Percentiles rank a stretch among this genome's conserved stretches.
Evolutionary conservation across 805 yeast genomes (phyloP).

Genomic region (Pichia gijzeniarum): DNA sequence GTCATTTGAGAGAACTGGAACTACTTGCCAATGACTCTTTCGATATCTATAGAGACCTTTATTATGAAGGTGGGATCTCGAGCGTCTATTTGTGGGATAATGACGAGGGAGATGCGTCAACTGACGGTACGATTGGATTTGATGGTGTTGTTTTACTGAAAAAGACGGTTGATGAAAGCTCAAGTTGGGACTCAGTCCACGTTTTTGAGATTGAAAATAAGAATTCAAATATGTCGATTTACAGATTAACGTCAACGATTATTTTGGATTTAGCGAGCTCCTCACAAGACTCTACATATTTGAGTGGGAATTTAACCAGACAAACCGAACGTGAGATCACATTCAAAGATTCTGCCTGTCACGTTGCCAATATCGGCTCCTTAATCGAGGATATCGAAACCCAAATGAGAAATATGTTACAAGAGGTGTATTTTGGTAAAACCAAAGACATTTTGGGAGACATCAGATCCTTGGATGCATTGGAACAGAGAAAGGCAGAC

Average conservation of each 20-base stretch:
- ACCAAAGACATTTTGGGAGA: conserved; percentile 82
- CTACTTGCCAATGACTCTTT: conserved; percentile 80
- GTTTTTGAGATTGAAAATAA: conserved; percentile 68
- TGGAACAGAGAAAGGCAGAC: conserved; percentile 33
- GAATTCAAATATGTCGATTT: conserved; percentile 36
- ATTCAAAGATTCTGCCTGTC: conserved; percentile 50
- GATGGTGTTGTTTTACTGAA: conserved; percentile 90
- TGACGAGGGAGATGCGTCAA: conserved; percentile 45
- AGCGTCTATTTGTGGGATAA: conserved; percentile 90
- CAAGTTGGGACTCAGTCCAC: conserved; percentile 90
- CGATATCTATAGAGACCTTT: conserved; percentile 86
- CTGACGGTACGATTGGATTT: conserved; percentile 53
- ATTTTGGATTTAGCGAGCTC: conserved; percentile 57
- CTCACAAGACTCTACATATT: conserved; percentile 31
- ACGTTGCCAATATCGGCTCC: conserved; percentile 79
- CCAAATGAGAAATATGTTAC: conserved; percentile 77
- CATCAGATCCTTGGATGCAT: conserved; percentile 40
- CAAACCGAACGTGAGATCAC: conserved; percentile 58
- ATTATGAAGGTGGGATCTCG: conserved; percentile 91
- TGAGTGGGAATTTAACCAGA: conserved; percentile 82
- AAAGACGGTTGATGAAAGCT: conserved; percentile 46
- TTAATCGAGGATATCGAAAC: conserved; percentile 84
- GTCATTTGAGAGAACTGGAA: conserved; percentile 65
- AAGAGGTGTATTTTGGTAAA: conserved; percentile 93
- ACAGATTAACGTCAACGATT: conserved; percentile 81